Conservation (phyloP, 176 grass and related monocot genomes). For the Rhynchospora breviuscula region DNA sequence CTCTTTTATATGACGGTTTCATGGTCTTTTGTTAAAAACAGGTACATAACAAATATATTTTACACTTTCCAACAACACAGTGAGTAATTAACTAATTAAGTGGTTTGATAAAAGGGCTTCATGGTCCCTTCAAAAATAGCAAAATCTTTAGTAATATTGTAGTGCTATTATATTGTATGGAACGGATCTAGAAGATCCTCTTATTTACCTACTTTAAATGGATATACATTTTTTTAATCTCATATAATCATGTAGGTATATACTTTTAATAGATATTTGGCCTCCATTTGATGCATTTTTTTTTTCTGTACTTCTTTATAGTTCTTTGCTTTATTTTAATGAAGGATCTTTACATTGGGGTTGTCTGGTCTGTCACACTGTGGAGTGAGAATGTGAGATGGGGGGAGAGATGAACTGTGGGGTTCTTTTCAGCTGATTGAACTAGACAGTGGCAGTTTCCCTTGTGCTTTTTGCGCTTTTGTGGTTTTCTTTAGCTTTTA, state of each 20-base stretch:
- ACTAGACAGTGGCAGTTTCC: constrained; percentile 65
- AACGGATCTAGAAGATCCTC: not conserved
- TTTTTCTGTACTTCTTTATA: not conserved
- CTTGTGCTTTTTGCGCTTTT: constrained; percentile 56
- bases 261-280: not conserved
- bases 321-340: constrained; percentile 2
- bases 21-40: constrained; percentile 13
- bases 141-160: not conserved
- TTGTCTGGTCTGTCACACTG: constrained; percentile 30
- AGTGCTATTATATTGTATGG: not conserved
- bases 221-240: too few relatives aligned
- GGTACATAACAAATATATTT: not conserved
- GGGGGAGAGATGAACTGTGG: constrained; percentile 33
- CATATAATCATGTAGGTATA: not conserved
- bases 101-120: not conserved
- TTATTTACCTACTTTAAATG: not conserved
- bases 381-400: not conserved
- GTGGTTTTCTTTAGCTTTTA: constrained; percentile 30
- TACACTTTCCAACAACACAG: constrained; percentile 1
- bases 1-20: not conserved
- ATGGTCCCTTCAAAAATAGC: not conserved
- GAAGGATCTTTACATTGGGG: constrained; percentile 9
- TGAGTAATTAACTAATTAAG: not conserved
- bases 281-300: not conserved
- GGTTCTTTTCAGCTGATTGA: constrained; percentile 92